A percentile compares a stretch with the other conserved stretches of the same genome.
These are phyloP conservation scores for Thuidium tamariscinum DNA, from an alignment of 225 moss, liverwort and hornwort genomes.

Conservation along the genomic window DNA sequence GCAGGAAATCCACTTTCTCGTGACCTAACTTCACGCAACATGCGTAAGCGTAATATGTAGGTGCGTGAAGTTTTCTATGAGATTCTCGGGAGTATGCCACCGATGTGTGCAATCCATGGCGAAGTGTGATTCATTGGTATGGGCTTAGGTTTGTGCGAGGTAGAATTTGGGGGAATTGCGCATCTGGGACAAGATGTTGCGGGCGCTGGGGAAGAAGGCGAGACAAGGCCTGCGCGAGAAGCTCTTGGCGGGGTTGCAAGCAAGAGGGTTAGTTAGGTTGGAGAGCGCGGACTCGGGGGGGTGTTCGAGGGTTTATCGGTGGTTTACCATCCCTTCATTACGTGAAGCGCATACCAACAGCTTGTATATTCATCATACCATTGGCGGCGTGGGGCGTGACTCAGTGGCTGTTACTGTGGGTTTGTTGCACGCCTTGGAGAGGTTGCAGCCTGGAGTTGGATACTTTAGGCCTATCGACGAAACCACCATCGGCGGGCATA, in stretches of 20 bases:
- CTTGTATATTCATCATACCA: conserved; percentile 72
- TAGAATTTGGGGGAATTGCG: background rate
- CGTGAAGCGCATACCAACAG: conserved; percentile 53
- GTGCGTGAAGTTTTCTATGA: background rate
- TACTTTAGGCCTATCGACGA: conserved; percentile 89
- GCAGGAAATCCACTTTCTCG: background rate
- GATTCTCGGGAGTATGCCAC: background rate
- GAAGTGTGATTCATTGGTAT: background rate
- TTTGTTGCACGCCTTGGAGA: conserved; percentile 63
- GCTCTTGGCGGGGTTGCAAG: conserved; percentile 12
- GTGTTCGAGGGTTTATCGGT: background rate
- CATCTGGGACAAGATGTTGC: conserved; percentile 14
- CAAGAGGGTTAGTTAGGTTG: background rate
- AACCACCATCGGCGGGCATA: conserved; percentile 75
- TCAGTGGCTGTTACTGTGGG: conserved; percentile 71
- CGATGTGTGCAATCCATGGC: background rate
- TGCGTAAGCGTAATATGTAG: background rate
- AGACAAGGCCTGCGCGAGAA: conserved; percentile 25
- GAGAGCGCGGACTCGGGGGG: background rate
- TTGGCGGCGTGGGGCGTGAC: conserved; percentile 58
- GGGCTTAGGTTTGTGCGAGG: background rate
- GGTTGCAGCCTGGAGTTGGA: conserved; percentile 63
- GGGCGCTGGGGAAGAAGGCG: conserved; percentile 38
- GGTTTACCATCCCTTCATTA: background rate
- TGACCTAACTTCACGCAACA: background rate